These are phyloP conservation scores for Coemansia sp. DNA, from an alignment of 192 early-diverging fungal species.

Conservation along the genomic window DNA sequence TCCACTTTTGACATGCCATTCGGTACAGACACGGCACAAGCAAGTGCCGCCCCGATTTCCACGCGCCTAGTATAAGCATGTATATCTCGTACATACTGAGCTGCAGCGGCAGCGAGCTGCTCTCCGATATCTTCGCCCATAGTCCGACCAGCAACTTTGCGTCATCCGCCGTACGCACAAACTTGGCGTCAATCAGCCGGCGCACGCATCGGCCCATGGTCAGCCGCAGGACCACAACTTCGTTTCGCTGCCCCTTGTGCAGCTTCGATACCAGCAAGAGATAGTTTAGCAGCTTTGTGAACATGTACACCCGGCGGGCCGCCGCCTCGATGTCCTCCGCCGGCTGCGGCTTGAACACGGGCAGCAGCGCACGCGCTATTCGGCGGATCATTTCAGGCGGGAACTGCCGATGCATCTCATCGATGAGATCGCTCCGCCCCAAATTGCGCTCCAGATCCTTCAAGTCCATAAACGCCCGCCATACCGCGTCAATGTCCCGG, in stretches of 20 bases:
- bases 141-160: slow-evolving; percentile 19
- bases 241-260: slow-evolving; percentile 21
- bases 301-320: slow-evolving; percentile 26
- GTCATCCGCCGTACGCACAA: slow-evolving; percentile 18
- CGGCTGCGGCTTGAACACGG: slow-evolving; percentile 4
- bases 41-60: slow-evolving; percentile 39
- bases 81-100: slow-evolving; percentile 32
- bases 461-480: slow-evolving; percentile 33
- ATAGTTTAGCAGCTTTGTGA: slow-evolving; percentile 39
- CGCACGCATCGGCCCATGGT: slow-evolving; percentile 48
- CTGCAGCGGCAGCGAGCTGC: slow-evolving; percentile 15
- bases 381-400: slow-evolving; percentile 6
- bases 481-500: slow-evolving; percentile 17
- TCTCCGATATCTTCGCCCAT: slow-evolving; percentile 23
- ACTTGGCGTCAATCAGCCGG: slow-evolving; percentile 11
- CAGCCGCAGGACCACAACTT: slow-evolving; percentile 24
- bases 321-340: slow-evolving; percentile 9
- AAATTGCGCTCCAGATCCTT: slow-evolving; percentile 23
- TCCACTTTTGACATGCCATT: slow-evolving; percentile 21
- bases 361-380: slow-evolving; percentile 20
- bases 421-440: slow-evolving; percentile 8
- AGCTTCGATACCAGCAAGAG: slow-evolving; percentile 29
- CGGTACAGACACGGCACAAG: slow-evolving; percentile 39
- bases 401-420: slow-evolving; percentile 14
- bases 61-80: slow-evolving; percentile 41